Evolutionary conservation across 208 protist species (phyloP), one percentile per base, ranked within the genome.

Genomic region (Sergeia podlipaevii): DNA sequence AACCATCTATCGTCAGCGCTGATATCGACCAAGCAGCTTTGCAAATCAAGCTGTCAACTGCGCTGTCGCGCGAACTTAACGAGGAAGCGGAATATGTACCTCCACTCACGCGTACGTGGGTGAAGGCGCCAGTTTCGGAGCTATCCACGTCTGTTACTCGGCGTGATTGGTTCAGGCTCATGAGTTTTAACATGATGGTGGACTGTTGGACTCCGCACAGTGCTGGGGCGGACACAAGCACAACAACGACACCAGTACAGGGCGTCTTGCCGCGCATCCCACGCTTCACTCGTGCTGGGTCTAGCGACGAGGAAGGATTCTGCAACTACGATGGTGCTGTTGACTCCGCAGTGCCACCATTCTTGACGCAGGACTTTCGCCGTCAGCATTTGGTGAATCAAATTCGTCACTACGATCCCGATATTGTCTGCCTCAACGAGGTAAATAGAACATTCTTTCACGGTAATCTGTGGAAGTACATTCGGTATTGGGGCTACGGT

Each of bases 151-250:
- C 70, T 7, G 29, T 60, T 7, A 77, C 82, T 10, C 65, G 77
- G 3, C 63, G 80, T 4, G 77, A 91, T 55, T 93, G 86, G 82
- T 93, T 93, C 54, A 81, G 86, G 5, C n/a, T 93, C 17, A 86
- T 93, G 86, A 73, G 71, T 42, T 93, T 90, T 39, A 93, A 93
- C 64, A 71, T 80, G 34, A 90, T 90, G 81, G 65, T 66, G 4
- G 82, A 91, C 53, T 57, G 58, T 4, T 93, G 77, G 74, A 75
- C 60, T 7, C 49, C n/a, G 29, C 50, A 3, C 15, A 21, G 5
- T 23, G 20, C 18, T 2, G 21, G 33, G 39, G 28, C 15, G 5
- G 36, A 27, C 6, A 38, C 32, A 18, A 29, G 29, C 26, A 27
- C 15, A 1, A 29, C 41, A 5, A 77, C 73, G 15, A 89, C 73